Base-by-base conservation (phyloP, 805 yeast species). In the Saturnispora diversa region DNA sequence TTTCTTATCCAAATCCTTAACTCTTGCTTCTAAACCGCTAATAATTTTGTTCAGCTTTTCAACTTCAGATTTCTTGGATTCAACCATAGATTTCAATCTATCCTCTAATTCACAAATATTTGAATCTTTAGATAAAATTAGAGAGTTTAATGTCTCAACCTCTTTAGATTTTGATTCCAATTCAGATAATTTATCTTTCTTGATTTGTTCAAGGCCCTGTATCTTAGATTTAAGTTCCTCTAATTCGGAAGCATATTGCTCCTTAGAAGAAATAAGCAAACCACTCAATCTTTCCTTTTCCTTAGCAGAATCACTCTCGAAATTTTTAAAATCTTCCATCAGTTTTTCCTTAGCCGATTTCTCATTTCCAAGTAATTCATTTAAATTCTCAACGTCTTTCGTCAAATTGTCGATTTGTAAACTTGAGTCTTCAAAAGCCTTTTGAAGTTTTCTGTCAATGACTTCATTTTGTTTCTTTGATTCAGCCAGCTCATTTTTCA, bases 131-230 rank as follows among this genome's bases (percentile, higher is more conserved):
- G n/a, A n/a, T 26, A 15, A 4, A 26, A 26, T 26, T 26, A 26
- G 13, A n/a, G 6, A n/a, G 15, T 26, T 15, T 26, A 26, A 15
- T 26, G n/a, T 26, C 6, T n/a, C 29, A n/a, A n/a, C 17, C 9
- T 34, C 37, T 3, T 34, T 15, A 11, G 21, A 15, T 23, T 34
- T 34, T n/a, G 15, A 17, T 25, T 34, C 28, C 27, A 34, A 34
- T 9, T 22, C 12, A 6, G 19, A 12, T 3, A 22, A 8, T 4
- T 15, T 16, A 34, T 13, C 11, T 6, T 22, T 20, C 16, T 23
- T 34, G n/a, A n/a, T 25, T 24, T 25, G 9, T 24, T 13, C 16
- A 34, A 7, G 5, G n/a, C 13, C 29, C 29, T 7, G n/a, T 5
- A 26, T 6, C 29, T 26, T n/a, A 7, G 29, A 4, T 5, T n/a